Conservation (phyloP, 208 protist genomes). For the Wallacemonas sp. region DNA sequence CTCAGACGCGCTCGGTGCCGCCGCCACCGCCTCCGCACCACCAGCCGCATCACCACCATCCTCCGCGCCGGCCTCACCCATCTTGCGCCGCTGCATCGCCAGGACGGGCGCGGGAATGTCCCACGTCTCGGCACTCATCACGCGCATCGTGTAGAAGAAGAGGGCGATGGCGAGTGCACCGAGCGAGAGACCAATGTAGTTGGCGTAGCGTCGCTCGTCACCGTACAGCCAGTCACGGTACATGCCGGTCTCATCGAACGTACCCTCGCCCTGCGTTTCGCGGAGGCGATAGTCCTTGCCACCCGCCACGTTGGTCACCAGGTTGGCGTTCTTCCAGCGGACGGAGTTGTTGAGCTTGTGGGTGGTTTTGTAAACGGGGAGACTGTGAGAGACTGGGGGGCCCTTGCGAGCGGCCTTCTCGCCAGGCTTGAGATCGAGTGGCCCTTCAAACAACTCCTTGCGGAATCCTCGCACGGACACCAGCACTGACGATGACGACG, state of each 20-base stretch:
- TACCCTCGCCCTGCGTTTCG: constrained; percentile 82
- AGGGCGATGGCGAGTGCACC: constrained; percentile 51
- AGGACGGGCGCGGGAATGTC: constrained; percentile 84
- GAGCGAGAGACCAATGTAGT: constrained; percentile 74
- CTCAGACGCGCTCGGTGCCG: constrained; percentile 21
- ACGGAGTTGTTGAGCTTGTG: constrained; percentile 84
- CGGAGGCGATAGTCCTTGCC: constrained; percentile 83
- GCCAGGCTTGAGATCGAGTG: constrained; percentile 76
- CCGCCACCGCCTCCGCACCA: constrained; percentile 2
- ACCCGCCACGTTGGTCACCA: constrained; percentile 80
- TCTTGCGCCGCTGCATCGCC: constrained; percentile 66
- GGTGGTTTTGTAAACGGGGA: constrained; percentile 86
- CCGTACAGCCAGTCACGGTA: constrained; percentile 92
- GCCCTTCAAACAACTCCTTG: constrained; percentile 85
- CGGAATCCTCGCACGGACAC: constrained; percentile 51
- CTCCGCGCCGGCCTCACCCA: no score
- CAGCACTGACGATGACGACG: constrained; percentile 14
- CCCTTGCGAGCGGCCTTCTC: constrained; percentile 74
- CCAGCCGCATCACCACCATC: constrained; percentile 9
- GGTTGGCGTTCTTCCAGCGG: constrained; percentile 87
- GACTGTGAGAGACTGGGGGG: constrained; percentile 81
- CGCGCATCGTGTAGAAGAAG: constrained; percentile 84
- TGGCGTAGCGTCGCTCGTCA: constrained; percentile 85
- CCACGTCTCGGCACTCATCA: constrained; percentile 85
- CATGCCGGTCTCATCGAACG: constrained; percentile 85